Evolutionary conservation across 2,329 filamentous ascomycete genomes (phyloP).

Genomic region (Aspergillus bombycis): DNA sequence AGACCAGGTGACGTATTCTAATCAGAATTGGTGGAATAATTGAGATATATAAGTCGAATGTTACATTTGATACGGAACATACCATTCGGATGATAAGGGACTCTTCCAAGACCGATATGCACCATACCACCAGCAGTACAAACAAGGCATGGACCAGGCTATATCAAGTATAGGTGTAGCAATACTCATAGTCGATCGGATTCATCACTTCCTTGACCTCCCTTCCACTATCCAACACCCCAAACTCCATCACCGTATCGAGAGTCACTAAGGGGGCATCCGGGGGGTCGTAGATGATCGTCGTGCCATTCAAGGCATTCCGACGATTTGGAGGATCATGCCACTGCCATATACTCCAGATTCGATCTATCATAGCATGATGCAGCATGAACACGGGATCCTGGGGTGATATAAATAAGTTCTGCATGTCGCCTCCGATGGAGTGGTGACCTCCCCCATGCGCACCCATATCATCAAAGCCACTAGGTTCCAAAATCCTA

Average conservation of each 20-base stretch:
- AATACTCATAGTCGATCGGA: slow-evolving; percentile 25
- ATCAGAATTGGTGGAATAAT: neutral
- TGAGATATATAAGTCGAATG: no score
- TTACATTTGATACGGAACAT: no score
- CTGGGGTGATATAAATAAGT: slow-evolving; percentile 16
- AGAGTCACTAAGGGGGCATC: slow-evolving; percentile 12
- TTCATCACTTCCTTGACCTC: slow-evolving; percentile 26
- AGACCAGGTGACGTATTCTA: neutral
- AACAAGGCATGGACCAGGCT: no score
- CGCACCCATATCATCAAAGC: neutral
- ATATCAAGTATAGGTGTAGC: slow-evolving; percentile 26
- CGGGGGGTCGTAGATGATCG: slow-evolving; percentile 10
- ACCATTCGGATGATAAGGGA: no score
- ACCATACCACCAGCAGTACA: no score
- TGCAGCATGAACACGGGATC: slow-evolving; percentile 38
- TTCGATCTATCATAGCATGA: slow-evolving; percentile 32
- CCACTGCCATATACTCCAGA: slow-evolving; percentile 36
- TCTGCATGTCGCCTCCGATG: slow-evolving; percentile 6
- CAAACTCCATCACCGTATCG: slow-evolving; percentile 24
- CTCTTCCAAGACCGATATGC: no score
- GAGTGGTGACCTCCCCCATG: slow-evolving; percentile 10
- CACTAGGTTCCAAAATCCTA: slow-evolving; percentile 10
- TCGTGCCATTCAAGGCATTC: slow-evolving; percentile 21
- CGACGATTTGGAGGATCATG: slow-evolving; percentile 8
- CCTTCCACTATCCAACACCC: slow-evolving; percentile 14